Evolutionary conservation across 495 filamentous ascomycete genomes (phyloP).

Genomic region (Staphylotrichum longicolle): DNA sequence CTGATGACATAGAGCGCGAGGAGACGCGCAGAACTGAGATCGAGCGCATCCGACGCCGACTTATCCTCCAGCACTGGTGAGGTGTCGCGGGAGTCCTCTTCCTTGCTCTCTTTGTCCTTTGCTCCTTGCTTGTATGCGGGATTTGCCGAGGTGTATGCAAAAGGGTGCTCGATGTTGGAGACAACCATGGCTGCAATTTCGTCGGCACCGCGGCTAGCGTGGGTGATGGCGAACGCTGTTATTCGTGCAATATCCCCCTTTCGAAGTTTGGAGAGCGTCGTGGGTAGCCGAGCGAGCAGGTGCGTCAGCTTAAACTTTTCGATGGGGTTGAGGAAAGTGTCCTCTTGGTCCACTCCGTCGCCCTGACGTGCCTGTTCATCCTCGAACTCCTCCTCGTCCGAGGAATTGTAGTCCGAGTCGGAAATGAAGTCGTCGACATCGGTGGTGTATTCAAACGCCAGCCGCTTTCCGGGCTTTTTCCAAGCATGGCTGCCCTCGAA

Average conservation of each 20-base stretch:
- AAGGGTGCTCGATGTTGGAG: constrained; percentile 71
- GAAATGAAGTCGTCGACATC: constrained; percentile 72
- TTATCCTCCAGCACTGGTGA: constrained; percentile 43
- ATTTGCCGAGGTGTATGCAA: constrained; percentile 61
- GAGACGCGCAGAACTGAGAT: constrained; percentile 70
- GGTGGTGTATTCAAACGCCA: constrained; percentile 75
- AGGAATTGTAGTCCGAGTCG: constrained; percentile 81
- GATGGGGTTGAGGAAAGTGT: constrained; percentile 76
- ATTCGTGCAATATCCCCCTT: constrained; percentile 85
- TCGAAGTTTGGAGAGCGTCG: constrained; percentile 67
- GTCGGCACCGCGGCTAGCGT: constrained; percentile 72
- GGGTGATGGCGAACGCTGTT: constrained; percentile 84
- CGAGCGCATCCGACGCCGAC: constrained; percentile 40
- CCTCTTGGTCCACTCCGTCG: constrained; percentile 56
- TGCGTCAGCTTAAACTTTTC: constrained; percentile 80
- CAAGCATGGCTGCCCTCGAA: constrained; percentile 72
- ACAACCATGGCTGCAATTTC: constrained; percentile 89
- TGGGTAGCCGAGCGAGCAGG: constrained; percentile 77
- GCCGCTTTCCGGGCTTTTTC: constrained; percentile 61
- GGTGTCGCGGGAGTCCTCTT: constrained; percentile 32
- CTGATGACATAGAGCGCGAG: constrained; percentile 83
- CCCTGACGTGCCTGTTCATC: constrained; percentile 62
- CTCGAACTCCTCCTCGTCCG: constrained; percentile 83
- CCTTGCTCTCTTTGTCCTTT: constrained; percentile 41
- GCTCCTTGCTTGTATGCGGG: constrained; percentile 43